Base-by-base conservation (phyloP, 257 asterid genomes). In the Capsicum chinense region DNA sequence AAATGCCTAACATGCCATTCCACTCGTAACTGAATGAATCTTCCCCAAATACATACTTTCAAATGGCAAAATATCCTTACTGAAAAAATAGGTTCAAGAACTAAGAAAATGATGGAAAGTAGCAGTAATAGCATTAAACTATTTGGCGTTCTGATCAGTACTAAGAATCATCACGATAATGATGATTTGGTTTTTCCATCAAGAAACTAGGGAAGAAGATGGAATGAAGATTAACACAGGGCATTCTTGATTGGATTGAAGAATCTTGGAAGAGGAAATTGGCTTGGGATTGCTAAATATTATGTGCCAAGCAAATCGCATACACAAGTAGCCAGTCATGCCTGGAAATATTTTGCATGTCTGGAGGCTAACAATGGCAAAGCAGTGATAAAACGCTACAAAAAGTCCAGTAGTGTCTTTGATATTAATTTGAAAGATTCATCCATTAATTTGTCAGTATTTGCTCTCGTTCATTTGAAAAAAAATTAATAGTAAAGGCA, bases 221-320 rank as follows among this genome's bases (percentile, higher is more conserved):
- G 71, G 71, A 64, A 44, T 64, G 71, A 64, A 13, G 71, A 64
- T 13, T 47, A 64, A 26, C 71, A 64, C 14, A 33, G 2, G 47
- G 47, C 47, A 4, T 64, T 64, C n/a, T 64, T 64, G 71, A 12
- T 37, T 64, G 71, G 71, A 64, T 64, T 64, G 71, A 17, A 64
- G 1, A 6, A 64, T 5, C 47, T 64, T 9, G 71, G 71, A 13
- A 64, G 7, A 12, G 71, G 71, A 64, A 64, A 64, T 33, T 64
- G 71, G 71, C 7, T 7, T 64, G 71, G 15, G 12, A 33, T 64
- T 35, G n/a, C 47, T 64, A 64, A 33, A 64, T 9, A 64, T 37
- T 26, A 26, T 12, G 71, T 64, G 47, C 47, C 71, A 12, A 64
- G 47, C n/a, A 64, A 44, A 6, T 26, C n/a, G 16, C 35, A 2